Base-by-base conservation (phyloP, 768 basidiomycete species). In the Podaxis carcinomalis region DNA sequence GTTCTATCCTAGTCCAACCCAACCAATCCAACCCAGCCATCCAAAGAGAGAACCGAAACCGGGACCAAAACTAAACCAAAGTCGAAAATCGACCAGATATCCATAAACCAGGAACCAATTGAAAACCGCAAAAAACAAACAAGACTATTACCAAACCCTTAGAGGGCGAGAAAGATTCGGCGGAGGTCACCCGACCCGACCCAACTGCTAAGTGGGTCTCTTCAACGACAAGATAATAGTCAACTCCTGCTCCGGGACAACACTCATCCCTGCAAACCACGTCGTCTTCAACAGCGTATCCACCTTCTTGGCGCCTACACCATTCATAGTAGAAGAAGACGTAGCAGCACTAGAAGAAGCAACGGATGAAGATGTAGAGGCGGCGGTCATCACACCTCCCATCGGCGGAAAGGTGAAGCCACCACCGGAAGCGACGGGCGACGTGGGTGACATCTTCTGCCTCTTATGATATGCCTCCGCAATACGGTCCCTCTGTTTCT, bases 291-390 rank as follows among this genome's bases (percentile, higher is more conserved):
- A 73, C 27, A 87, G 62, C 65, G 75, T 82, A 59, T 87, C 85
- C 27, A 78, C 70, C 32, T 83, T 74, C 64, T 78, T 68, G 1
- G 84, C 71, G 4, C 84, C 84, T 11, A 68, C 66, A 23, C 75
- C 76, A 21, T 74, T 71, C 54, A 58, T 68, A 16, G 67, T 64
- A n/a, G 25, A n/a, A 3, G 32, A 37, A 5, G 46, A 19, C 11
- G 55, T 44, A 92, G 90, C 68, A 75, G 70, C 57, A 86, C 93
- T 49, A 89, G 91, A 27, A 80, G 93, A 67, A 85, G 79, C 71
- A 80, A 85, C 25, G 10, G 47, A 11, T 9, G 47, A 23, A 35
- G 25, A 35, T 14, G 51, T 25, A 9, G 39, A 23, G 21, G 14
- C 5, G 13, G 13, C 51, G 79, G 91, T 57, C 80, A 83, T 57